Conservation (phyloP, 1,139 yeast genomes). For the Sugiyamaella pinicola region DNA sequence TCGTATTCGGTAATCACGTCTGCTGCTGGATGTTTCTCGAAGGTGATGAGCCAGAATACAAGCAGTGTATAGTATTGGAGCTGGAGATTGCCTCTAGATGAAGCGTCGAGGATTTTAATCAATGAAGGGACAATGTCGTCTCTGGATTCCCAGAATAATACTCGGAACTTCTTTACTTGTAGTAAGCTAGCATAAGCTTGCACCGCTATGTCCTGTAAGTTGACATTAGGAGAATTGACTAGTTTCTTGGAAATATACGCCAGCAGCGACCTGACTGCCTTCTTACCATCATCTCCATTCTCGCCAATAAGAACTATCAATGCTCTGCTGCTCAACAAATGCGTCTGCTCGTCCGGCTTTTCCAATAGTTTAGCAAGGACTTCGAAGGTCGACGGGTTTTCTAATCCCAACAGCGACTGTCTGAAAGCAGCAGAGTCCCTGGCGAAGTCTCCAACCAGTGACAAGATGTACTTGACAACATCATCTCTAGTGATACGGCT, state of each 20-base stretch:
- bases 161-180: slow-evolving; percentile 60
- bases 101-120: slow-evolving; percentile 49
- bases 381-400: slow-evolving; percentile 55
- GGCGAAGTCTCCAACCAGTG: slow-evolving; percentile 65
- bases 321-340: slow-evolving; percentile 42
- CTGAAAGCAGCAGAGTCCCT: slow-evolving; percentile 53
- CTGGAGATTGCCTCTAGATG: slow-evolving; percentile 67
- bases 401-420: slow-evolving; percentile 47
- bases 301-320: slow-evolving; percentile 38
- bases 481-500: slow-evolving; percentile 62
- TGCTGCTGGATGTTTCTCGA: slow-evolving; percentile 58
- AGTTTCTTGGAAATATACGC: slow-evolving; percentile 49
- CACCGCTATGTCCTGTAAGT: slow-evolving; percentile 64
- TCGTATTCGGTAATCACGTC: slow-evolving; percentile 52
- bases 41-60: slow-evolving; percentile 82
- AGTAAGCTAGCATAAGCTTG: slow-evolving; percentile 68
- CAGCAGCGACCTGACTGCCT: slow-evolving; percentile 39
- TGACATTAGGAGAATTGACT: slow-evolving; percentile 52
- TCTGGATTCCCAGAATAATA: slow-evolving; percentile 54
- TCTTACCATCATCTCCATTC: slow-evolving; percentile 24
- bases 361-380: slow-evolving; percentile 58
- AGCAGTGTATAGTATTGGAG: slow-evolving; percentile 78
- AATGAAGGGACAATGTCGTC: slow-evolving; percentile 58
- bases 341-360: slow-evolving; percentile 44
- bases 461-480: slow-evolving; percentile 71